Conservation (phyloP, 2,329 filamentous ascomycete species). For the Exophiala spinifera region DNA sequence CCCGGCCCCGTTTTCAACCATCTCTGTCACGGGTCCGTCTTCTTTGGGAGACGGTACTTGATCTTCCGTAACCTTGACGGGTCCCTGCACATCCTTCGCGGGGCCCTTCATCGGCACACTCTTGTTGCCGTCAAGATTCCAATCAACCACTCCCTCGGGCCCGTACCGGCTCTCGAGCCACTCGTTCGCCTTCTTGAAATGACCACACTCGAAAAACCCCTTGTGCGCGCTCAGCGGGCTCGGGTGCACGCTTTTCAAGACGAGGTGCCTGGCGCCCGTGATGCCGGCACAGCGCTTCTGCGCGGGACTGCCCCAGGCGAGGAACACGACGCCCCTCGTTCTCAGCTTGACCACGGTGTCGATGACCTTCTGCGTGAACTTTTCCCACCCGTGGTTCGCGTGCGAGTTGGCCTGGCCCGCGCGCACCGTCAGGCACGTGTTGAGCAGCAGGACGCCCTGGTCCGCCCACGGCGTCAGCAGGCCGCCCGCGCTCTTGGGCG, state of each 20-base stretch:
- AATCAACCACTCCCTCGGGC: constrained; percentile 76
- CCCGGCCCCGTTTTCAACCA: constrained; percentile 30
- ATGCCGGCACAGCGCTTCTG: constrained; percentile 74
- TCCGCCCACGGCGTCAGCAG: constrained; percentile 92
- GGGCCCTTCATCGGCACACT: constrained; percentile 22
- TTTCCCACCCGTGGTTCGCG: constrained; percentile 84
- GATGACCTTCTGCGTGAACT: constrained; percentile 86
- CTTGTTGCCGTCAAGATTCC: constrained; percentile 61
- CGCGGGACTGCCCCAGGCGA: constrained; percentile 89
- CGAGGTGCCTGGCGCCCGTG: constrained; percentile 64
- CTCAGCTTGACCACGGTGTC: constrained; percentile 78
- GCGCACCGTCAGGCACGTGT: constrained; percentile 90
- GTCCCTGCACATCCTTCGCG: constrained; percentile 6
- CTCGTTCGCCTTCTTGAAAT: constrained; percentile 78
- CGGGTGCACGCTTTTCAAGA: constrained; percentile 84
- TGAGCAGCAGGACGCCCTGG: constrained; percentile 85
- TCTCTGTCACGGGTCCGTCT: constrained; percentile 18
- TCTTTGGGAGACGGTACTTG: constrained; percentile 15
- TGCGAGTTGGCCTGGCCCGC: constrained; percentile 86
- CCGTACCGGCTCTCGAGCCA: constrained; percentile 82
- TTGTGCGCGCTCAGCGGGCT: constrained; percentile 81
- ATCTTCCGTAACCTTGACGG: constrained; percentile 15
- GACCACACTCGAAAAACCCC: constrained; percentile 79
- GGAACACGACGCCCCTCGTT: constrained; percentile 80
- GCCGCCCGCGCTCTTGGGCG: constrained; percentile 69